Conservation (phyloP, 192 early-diverging fungal genomes). For the Piromyces finnis region DNA sequence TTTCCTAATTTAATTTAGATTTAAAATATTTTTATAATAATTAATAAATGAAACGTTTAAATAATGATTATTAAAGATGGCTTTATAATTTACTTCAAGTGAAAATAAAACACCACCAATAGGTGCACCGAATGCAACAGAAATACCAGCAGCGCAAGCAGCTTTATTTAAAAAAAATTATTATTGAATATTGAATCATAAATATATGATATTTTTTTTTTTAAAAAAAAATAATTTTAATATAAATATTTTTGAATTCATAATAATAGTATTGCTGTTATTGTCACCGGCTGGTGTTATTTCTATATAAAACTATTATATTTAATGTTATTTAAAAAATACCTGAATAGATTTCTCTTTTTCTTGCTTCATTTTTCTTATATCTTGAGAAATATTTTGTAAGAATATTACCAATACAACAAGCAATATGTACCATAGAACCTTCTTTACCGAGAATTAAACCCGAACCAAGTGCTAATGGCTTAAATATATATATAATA, state of each 20-base stretch:
- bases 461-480: slow-evolving; percentile 22
- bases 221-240: too few relatives aligned
- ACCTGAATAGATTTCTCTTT: slow-evolving; percentile 56
- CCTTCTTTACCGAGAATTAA: slow-evolving; percentile 48
- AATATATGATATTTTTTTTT: too few relatives aligned
- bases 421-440: slow-evolving; percentile 86
- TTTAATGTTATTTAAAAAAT: too few relatives aligned
- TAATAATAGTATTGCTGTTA: too few relatives aligned
- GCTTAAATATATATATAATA: background rate
- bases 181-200: too few relatives aligned
- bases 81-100: slow-evolving; percentile 28
- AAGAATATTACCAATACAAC: slow-evolving; percentile 79
- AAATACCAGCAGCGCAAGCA: slow-evolving; percentile 87
- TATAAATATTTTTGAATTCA: too few relatives aligned
- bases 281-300: too few relatives aligned
- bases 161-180: slow-evolving; percentile 7
- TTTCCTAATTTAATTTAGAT: slow-evolving; percentile 23
- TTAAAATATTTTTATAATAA: too few relatives aligned
- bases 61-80: too few relatives aligned
- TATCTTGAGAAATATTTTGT: slow-evolving; percentile 52
- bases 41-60: too few relatives aligned
- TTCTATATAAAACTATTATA: too few relatives aligned
- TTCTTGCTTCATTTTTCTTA: slow-evolving; percentile 62
- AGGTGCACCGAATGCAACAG: slow-evolving; percentile 92
- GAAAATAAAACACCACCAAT: slow-evolving; percentile 68